Percentiles rank a stretch among this genome's conserved stretches.
Evolutionary conservation across 129 eudicot species (phyloP).

Genomic region (Cynara cardunculus): DNA sequence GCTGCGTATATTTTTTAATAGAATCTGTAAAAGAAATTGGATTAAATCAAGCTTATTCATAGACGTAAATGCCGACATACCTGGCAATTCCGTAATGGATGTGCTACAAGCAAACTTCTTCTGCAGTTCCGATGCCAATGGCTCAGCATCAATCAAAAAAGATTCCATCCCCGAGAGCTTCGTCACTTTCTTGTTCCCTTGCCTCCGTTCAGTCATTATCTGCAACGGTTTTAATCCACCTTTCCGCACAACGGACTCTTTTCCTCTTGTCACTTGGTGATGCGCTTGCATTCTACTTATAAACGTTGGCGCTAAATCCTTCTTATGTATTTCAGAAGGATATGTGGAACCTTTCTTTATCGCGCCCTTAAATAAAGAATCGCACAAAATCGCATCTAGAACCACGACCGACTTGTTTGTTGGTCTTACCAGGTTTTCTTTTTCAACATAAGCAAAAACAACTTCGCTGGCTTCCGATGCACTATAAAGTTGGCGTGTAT

Average conservation of each 20-base stretch:
- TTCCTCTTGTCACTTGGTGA: conserved; percentile 78
- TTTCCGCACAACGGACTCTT: conserved; percentile 65
- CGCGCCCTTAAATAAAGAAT: conserved; percentile 87
- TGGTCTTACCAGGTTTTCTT: conserved; percentile 74
- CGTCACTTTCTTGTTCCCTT: conserved; percentile 92
- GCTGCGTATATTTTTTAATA: too few species aligned
- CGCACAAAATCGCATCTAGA: conserved; percentile 75
- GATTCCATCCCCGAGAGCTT: conserved; percentile 85
- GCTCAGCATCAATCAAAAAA: conserved; percentile 74
- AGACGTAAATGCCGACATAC: conserved; percentile 25
- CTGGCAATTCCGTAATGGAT: conserved; percentile 85
- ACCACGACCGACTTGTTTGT: conserved; percentile 60
- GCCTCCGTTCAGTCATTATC: conserved; percentile 84
- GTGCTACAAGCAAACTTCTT: conserved; percentile 97
- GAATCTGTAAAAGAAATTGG: too few species aligned
- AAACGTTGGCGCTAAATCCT: conserved; percentile 69
- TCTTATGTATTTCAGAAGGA: conserved; percentile 91
- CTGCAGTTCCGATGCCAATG: conserved; percentile 91
- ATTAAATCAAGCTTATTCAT: too few species aligned
- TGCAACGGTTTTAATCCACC: conserved; percentile 77
- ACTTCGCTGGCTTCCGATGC: conserved; percentile 79
- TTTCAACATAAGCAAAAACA: conserved; percentile 67
- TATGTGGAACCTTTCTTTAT: conserved; percentile 82
- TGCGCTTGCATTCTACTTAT: conserved; percentile 92
- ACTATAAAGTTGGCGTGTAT: conserved; percentile 50